Percentiles rank a stretch among this genome's conserved stretches.
Conservation (phyloP, 768 basidiomycete species). For the Mycena polygramma region DNA sequence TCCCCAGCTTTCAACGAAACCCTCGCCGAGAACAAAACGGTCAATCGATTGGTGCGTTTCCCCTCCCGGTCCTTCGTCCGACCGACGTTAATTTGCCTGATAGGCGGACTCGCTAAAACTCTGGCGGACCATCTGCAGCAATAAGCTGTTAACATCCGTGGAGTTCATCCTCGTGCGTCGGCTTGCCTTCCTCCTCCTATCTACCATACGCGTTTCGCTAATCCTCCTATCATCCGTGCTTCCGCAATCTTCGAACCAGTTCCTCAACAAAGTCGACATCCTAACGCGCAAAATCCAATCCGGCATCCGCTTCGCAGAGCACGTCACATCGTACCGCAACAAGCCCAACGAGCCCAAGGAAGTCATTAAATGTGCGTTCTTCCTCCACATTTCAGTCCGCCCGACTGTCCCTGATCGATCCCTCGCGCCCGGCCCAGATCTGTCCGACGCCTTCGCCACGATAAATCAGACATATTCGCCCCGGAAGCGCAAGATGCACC, state of each 20-base stretch:
- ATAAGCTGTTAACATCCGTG: conserved; percentile 65
- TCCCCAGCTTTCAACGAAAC: conserved; percentile 68
- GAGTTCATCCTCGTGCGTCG: conserved; percentile 61
- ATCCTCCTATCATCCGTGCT: neutral
- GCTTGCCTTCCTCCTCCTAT: neutral
- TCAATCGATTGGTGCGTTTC: conserved; percentile 70
- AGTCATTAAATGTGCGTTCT: conserved; percentile 65
- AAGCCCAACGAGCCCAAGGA: conserved; percentile 64
- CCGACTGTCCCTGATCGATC: neutral
- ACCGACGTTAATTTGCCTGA: neutral
- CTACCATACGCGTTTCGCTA: neutral
- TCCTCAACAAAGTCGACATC: conserved; percentile 76
- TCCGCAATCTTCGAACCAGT: no score
- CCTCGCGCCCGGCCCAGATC: conserved; percentile 51
- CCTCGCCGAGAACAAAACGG: conserved; percentile 67
- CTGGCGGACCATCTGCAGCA: conserved; percentile 72
- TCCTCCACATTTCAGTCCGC: neutral
- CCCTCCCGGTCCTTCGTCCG: conserved; percentile 11
- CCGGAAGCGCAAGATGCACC: conserved; percentile 60
- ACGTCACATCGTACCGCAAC: conserved; percentile 67
- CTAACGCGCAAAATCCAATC: conserved; percentile 65
- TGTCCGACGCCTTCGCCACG: conserved; percentile 63
- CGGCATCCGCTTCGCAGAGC: conserved; percentile 66
- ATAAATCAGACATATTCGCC: conserved; percentile 66
- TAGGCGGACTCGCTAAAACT: conserved; percentile 69